Percentiles rank a stretch among this genome's conserved stretches.
Conservation (phyloP, 2,329 filamentous ascomycete species). For the Beauveria sp. region DNA sequence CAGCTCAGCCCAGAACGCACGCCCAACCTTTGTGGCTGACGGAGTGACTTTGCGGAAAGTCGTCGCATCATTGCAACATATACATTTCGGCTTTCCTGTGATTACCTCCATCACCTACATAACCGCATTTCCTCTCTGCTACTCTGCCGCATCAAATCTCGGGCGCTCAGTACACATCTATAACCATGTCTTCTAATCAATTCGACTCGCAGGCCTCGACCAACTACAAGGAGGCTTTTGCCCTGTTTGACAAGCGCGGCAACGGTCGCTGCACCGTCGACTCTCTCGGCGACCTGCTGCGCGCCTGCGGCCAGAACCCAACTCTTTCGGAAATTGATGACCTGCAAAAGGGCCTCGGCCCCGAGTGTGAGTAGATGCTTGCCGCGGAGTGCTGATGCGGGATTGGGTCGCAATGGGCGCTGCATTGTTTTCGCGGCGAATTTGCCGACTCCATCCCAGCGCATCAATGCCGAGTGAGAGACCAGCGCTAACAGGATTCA, state of each 20-base stretch:
- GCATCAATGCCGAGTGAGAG: neutral
- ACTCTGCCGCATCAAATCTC: neutral
- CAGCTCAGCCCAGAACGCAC: conserved; percentile 13
- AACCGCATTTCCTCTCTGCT: neutral
- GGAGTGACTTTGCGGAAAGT: neutral
- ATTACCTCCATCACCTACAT: neutral
- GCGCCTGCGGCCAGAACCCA: conserved; percentile 96
- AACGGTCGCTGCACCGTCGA: conserved; percentile 84
- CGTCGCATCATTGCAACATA: neutral
- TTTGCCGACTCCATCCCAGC: neutral
- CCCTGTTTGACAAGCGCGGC: conserved; percentile 98
- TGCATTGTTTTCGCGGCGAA: neutral
- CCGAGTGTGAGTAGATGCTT: conserved; percentile 67
- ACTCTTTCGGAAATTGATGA: conserved; percentile 89
- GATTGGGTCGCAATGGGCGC: conserved; percentile 6
- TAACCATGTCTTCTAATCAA: conserved; percentile 43
- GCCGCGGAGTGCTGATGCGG: conserved; percentile 5
- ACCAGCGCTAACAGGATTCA: neutral
- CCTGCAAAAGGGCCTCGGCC: conserved; percentile 80
- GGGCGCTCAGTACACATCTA: neutral
- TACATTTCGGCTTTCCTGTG: neutral
- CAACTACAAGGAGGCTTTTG: conserved; percentile 99
- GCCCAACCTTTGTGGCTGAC: neutral
- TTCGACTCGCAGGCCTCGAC: conserved; percentile 61
- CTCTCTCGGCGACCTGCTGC: conserved; percentile 84